Percentiles rank a stretch among this genome's conserved stretches.
Evolutionary conservation across 768 basidiomycete species (phyloP).

Genomic region (Tylopilus balloui): DNA sequence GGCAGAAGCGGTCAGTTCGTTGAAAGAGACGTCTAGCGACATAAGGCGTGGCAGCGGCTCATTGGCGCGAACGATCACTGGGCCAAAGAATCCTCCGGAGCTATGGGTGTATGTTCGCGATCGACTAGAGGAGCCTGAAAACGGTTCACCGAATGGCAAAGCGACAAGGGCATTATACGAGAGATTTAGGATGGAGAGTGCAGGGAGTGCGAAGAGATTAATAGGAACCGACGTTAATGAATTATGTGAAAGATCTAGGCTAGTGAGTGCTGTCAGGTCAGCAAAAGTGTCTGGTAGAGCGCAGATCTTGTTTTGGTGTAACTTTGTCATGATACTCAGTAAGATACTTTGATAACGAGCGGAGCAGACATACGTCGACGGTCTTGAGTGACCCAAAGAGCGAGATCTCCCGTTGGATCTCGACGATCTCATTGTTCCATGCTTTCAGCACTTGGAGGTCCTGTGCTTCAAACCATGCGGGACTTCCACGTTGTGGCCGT

Average conservation of each 20-base stretch:
- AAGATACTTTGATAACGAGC: neutral
- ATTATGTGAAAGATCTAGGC: slow-evolving; percentile 74
- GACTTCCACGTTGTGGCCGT: slow-evolving; percentile 40
- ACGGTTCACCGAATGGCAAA: slow-evolving; percentile 61
- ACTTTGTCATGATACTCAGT: slow-evolving; percentile 35
- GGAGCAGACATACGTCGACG: slow-evolving; percentile 56
- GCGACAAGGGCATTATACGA: slow-evolving; percentile 63
- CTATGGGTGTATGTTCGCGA: slow-evolving; percentile 27
- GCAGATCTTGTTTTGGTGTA: slow-evolving; percentile 69
- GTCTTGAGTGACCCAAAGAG: slow-evolving; percentile 80
- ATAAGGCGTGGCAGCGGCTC: slow-evolving; percentile 62
- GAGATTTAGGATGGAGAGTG: slow-evolving; percentile 60
- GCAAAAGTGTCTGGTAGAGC: slow-evolving; percentile 61
- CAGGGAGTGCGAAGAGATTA: slow-evolving; percentile 64
- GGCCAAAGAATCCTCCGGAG: slow-evolving; percentile 58
- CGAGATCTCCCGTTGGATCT: slow-evolving; percentile 78
- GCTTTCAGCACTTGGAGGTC: slow-evolving; percentile 73
- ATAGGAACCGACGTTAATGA: slow-evolving; percentile 55
- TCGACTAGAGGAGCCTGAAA: slow-evolving; percentile 31
- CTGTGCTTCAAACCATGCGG: slow-evolving; percentile 79
- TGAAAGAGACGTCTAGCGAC: slow-evolving; percentile 62
- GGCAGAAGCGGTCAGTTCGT: slow-evolving; percentile 51
- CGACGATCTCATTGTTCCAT: slow-evolving; percentile 75
- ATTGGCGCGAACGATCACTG: slow-evolving; percentile 56
- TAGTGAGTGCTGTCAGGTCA: slow-evolving; percentile 62